Evolutionary conservation across 2,329 filamentous ascomycete genomes (phyloP).

Genomic region (Fusarium sp.): DNA sequence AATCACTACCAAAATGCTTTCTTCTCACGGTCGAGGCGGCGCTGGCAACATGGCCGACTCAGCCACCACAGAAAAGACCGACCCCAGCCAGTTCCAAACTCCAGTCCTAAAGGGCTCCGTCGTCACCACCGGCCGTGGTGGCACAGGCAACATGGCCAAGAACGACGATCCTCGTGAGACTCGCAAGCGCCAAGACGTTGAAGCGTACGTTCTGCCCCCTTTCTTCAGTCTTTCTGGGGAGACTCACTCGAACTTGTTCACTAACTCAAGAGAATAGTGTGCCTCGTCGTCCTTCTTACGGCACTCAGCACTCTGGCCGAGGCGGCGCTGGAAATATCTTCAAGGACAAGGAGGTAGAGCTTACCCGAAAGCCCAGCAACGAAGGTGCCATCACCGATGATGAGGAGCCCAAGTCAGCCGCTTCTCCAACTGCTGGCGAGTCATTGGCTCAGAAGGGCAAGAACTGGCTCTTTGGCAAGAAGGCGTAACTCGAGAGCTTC

Average conservation of each 20-base stretch:
- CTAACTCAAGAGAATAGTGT: conserved; percentile 52
- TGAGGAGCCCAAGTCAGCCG: conserved; percentile 23
- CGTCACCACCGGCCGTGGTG: conserved; percentile 90
- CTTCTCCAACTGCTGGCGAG: conserved; percentile 25
- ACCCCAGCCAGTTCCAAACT: conserved; percentile 76
- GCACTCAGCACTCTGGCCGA: conserved; percentile 74
- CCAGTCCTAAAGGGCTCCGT: conserved; percentile 84
- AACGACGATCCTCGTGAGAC: conserved; percentile 79
- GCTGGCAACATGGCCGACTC: conserved; percentile 77
- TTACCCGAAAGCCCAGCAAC: conserved; percentile 45
- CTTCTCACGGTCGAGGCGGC: conserved; percentile 81
- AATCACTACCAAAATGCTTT: conserved; percentile 53
- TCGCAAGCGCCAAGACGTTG: conserved; percentile 84
- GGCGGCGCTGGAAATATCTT: conserved; percentile 80
- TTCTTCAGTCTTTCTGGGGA: background rate
- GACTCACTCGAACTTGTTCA: conserved; percentile 7
- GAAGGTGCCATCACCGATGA: conserved; percentile 49
- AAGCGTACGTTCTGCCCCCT: conserved; percentile 62
- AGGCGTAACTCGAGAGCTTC: conserved; percentile 47
- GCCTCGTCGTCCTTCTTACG: conserved; percentile 66
- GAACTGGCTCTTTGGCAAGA: conserved; percentile 63
- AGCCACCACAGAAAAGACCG: conserved; percentile 62
- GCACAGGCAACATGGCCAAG: conserved; percentile 85
- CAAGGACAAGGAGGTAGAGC: conserved; percentile 57
- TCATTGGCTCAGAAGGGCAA: conserved; percentile 57